A percentile compares a stretch with the other conserved stretches of the same genome.
These are phyloP conservation scores for Yamadazyma ubonensis DNA, from an alignment of 805 yeast species.

Conservation along the genomic window DNA sequence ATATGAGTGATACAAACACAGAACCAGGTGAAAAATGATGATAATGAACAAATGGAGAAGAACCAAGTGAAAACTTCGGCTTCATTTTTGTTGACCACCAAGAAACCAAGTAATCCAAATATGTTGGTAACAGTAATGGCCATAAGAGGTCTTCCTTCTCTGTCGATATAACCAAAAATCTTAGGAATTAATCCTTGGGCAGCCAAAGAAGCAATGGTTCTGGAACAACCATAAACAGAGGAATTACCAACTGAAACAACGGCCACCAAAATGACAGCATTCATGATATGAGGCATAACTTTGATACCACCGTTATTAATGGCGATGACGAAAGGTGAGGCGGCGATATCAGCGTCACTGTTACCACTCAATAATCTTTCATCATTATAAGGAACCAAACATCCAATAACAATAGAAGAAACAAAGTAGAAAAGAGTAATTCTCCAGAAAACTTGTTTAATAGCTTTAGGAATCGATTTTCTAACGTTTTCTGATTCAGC, in stretches of 20 bases:
- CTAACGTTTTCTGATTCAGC: constrained; percentile 43
- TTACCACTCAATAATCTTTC: constrained; percentile 47
- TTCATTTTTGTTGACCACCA: constrained; percentile 31
- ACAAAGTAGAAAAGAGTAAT: constrained; percentile 39
- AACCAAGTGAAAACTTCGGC: constrained; percentile 41
- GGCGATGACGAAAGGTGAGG: constrained; percentile 78
- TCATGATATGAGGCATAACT: constrained; percentile 70
- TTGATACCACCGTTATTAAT: constrained; percentile 59
- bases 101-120: constrained; percentile 41
- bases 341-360: constrained; percentile 50
- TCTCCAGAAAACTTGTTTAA: constrained; percentile 45
- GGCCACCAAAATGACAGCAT: constrained; percentile 69
- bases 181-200: constrained; percentile 67
- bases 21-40: constrained; percentile 44
- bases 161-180: constrained; percentile 40
- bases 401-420: constrained; percentile 35
- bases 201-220: constrained; percentile 66
- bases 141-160: constrained; percentile 41
- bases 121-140: constrained; percentile 31
- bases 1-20: constrained; percentile 40
- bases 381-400: constrained; percentile 52
- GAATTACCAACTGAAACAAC: constrained; percentile 78
- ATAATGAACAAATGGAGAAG: constrained; percentile 40
- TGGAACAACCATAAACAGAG: constrained; percentile 66
- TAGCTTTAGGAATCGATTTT: constrained; percentile 39